Percentiles rank a stretch among this genome's conserved stretches.
Evolutionary conservation across 176 grass and related monocot species (phyloP).

Genomic region (Paspalum vaginatum): DNA sequence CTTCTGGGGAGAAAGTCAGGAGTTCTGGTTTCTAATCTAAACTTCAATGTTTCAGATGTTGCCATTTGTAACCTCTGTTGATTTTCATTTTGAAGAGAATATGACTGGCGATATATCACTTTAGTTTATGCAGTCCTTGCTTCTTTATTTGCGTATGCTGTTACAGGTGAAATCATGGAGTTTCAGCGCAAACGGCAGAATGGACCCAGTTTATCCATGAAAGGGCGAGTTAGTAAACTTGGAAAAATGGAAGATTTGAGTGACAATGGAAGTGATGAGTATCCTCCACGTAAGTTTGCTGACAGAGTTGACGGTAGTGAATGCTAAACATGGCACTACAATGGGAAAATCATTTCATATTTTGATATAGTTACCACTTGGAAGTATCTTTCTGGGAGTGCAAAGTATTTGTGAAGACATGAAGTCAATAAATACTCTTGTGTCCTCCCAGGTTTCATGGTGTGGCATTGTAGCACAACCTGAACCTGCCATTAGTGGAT

Average conservation of each 20-base stretch:
- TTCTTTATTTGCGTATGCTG: slow-evolving; percentile 10
- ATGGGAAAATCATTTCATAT: slow-evolving; percentile 9
- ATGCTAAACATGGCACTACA: not conserved
- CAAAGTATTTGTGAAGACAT: slow-evolving; percentile 18
- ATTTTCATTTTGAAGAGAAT: slow-evolving; percentile 4
- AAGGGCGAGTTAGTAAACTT: slow-evolving; percentile 66
- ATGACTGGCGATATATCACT: no score
- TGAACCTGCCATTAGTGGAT: not conserved
- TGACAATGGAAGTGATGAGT: slow-evolving; percentile 66
- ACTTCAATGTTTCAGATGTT: slow-evolving; percentile 3
- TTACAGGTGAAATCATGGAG: slow-evolving; percentile 66
- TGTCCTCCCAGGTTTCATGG: slow-evolving; percentile 4
- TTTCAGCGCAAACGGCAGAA: slow-evolving; percentile 72
- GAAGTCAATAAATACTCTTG: slow-evolving; percentile 6
- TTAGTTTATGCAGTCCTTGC: not conserved
- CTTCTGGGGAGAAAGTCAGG: not conserved
- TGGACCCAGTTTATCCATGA: slow-evolving; percentile 74
- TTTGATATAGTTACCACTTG: slow-evolving; percentile 10
- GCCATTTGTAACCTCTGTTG: not conserved
- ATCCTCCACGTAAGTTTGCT: slow-evolving; percentile 64
- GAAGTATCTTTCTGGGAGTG: slow-evolving; percentile 20
- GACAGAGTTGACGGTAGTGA: slow-evolving; percentile 4
- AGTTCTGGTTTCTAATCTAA: slow-evolving; percentile 10
- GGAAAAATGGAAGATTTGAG: slow-evolving; percentile 66
- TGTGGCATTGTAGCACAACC: slow-evolving; percentile 2